phyloP scores from a whole-genome alignment of 768 basidiomycete species.

The Leccinum variicolor region DNA sequence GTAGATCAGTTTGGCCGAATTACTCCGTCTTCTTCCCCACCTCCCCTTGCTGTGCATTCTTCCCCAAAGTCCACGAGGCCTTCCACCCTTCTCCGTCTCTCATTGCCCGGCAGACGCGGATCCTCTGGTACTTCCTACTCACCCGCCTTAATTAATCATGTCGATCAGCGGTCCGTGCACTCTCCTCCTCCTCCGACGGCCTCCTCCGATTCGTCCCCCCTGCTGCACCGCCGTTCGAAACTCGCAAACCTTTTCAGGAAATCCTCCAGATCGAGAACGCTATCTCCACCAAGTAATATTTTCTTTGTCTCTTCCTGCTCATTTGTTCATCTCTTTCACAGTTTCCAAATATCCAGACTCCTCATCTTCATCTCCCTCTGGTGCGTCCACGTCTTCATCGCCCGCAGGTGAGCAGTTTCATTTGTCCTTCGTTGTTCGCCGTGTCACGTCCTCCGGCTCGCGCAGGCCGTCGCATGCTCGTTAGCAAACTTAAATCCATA shows the following conservation, averaged over 20 bases:
- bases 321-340: not conserved
- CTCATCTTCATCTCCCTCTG: not conserved
- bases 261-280: constrained; percentile 13
- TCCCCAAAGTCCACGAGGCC: not conserved
- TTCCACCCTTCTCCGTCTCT: constrained; percentile 5
- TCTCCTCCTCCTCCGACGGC: not conserved
- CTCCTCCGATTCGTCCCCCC: not conserved
- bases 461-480: constrained; percentile 11
- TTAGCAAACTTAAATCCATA: constrained; percentile 21
- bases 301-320: not conserved
- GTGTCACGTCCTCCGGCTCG: not conserved
- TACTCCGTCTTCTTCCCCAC: not conserved
- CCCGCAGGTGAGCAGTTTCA: not conserved
- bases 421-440: not conserved
- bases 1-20: constrained; percentile 10
- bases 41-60: not conserved
- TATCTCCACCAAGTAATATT: constrained; percentile 15
- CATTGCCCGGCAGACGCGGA: constrained; percentile 8
- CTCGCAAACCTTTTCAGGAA: constrained; percentile 19
- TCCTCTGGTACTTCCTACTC: not conserved
- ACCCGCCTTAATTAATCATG: not conserved
- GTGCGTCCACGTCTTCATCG: not conserved
- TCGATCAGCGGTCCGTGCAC: not conserved
- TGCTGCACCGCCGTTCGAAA: constrained; percentile 5
- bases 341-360: constrained; percentile 1